phyloP scores from a whole-genome alignment of 78 protist species.

The Protostelium mycophagum region DNA sequence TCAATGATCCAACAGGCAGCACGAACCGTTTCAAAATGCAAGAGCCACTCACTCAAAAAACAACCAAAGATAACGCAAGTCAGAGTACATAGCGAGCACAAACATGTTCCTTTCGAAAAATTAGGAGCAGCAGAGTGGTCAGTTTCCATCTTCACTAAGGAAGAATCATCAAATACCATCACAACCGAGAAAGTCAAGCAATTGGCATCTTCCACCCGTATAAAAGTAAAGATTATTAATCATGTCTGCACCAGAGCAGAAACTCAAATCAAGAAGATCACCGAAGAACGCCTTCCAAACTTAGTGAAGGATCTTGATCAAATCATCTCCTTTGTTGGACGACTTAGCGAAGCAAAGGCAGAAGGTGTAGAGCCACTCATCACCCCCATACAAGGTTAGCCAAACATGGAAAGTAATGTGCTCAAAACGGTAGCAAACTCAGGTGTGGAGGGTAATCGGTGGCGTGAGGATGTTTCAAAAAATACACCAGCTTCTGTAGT shows the following conservation, averaged over 20 bases:
- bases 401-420: not conserved
- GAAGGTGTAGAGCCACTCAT: not conserved
- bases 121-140: not conserved
- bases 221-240: not conserved
- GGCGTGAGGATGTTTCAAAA: not conserved
- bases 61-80: not conserved
- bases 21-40: too few species aligned
- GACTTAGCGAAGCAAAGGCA: not conserved
- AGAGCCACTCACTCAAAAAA: too few species aligned
- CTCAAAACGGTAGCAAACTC: not conserved
- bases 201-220: not conserved
- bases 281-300: not conserved
- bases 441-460: not conserved
- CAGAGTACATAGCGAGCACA: not conserved
- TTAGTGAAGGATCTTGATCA: not conserved
- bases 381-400: not conserved
- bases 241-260: not conserved
- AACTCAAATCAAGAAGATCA: not conserved
- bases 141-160: not conserved
- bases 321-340: not conserved
- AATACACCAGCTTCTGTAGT: not conserved
- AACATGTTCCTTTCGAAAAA: not conserved
- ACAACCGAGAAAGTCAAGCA: not conserved
- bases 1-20: too few species aligned
- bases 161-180: not conserved